These are phyloP conservation scores for Farysia itapuensis DNA, from an alignment of 1,284 basidiomycete genomes.

Conservation along the genomic window DNA sequence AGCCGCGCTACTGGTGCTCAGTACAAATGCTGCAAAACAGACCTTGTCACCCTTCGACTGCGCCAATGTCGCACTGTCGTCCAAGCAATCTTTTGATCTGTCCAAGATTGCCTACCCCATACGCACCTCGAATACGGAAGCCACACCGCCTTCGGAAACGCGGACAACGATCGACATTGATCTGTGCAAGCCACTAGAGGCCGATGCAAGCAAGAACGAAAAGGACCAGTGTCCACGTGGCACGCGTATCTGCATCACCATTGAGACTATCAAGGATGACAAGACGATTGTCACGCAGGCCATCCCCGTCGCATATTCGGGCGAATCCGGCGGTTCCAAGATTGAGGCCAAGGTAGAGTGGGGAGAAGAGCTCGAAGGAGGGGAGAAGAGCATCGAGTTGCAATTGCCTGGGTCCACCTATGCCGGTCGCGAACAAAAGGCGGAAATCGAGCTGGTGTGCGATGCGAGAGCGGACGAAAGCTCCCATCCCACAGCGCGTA, in stretches of 20 bases:
- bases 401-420: slow-evolving; percentile 22
- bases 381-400: slow-evolving; percentile 36
- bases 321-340: slow-evolving; percentile 20
- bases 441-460: slow-evolving; percentile 39
- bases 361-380: slow-evolving; percentile 32
- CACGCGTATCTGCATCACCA: slow-evolving; percentile 41
- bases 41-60: slow-evolving; percentile 36
- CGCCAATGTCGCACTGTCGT: slow-evolving; percentile 20
- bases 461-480: slow-evolving; percentile 27
- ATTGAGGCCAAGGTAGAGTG: slow-evolving; percentile 32
- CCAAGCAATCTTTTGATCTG: slow-evolving; percentile 28
- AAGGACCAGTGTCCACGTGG: slow-evolving; percentile 39
- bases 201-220: slow-evolving; percentile 13
- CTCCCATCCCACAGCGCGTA: slow-evolving; percentile 20
- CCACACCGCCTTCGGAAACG: slow-evolving; percentile 33
- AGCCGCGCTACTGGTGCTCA: neutral
- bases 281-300: slow-evolving; percentile 33
- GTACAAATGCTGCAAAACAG: slow-evolving; percentile 10
- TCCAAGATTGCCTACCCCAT: slow-evolving; percentile 34
- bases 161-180: slow-evolving; percentile 33
- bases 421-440: slow-evolving; percentile 23
- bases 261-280: slow-evolving; percentile 35
- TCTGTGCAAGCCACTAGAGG: slow-evolving; percentile 31
- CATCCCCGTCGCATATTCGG: slow-evolving; percentile 39
- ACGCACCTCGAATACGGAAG: slow-evolving; percentile 25